Evolutionary conservation across 2,329 filamentous ascomycete genomes (phyloP), one percentile per base, ranked within the genome.

Genomic region (Bipolaris gigantea): DNA sequence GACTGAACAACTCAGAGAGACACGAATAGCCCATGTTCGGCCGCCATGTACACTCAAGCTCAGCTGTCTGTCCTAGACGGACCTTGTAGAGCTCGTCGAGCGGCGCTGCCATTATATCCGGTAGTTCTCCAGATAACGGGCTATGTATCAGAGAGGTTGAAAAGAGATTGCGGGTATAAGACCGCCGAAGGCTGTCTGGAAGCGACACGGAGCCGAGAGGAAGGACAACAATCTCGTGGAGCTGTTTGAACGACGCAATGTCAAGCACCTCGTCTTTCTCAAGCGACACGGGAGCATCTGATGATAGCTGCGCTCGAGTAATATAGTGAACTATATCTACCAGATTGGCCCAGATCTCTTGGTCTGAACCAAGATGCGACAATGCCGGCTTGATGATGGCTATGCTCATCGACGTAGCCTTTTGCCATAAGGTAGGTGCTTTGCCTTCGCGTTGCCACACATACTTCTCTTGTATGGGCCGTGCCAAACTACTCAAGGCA

Each of bases 391-490:
- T 80, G 0, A 96, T 75, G 16, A 97, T 82, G 3, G 83, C 80
- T 16, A 96, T 76, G 1, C 84, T 82, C 0, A 88, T 85, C 4
- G 82, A 85, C 0, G 90, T 95, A 2, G 92, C 90, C 48, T 88
- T 85, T 57, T 85, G 86, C 94, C 94, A 99, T 0, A 92, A 82
- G 47, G 86, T 82, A 0, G 82, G 79, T 13, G 85, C 84, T 67
- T 88, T 92, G 15, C 89, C 90, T 53, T 86, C 82, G 13, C 86
- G 84, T 5, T 83, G 79, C 75, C 92, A 96, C 41, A 80, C 79
- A 70, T 97, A 97, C 69, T 97, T 97, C 21, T 91, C 82, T 2
- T 80, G 73, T 47, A 97, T 87, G 0, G 92, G 86, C 42, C 80
- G 83, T 15, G 82, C 81, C 2, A 97, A 79, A 21, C 89, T 86